Base-by-base conservation (phyloP, 805 yeast species). In the Candida anglica region DNA sequence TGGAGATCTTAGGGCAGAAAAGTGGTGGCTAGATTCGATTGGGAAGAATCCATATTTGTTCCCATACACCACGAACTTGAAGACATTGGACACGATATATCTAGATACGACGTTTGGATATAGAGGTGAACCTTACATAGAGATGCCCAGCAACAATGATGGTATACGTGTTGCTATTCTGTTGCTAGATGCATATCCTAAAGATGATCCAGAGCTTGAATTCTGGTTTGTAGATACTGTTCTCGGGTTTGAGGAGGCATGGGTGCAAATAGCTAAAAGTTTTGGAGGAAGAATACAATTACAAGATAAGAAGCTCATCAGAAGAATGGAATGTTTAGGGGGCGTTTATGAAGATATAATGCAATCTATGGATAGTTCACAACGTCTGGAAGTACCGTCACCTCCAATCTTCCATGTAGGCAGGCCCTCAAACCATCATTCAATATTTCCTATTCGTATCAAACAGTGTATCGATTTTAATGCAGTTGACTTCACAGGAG, bases 1-100 rank as follows among this genome's bases (percentile, higher is more conserved):
- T 0, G 84, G 83, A 2, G 84, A 78, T 44, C 36, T 75, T 3
- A 54, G 81, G 18, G 79, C 79, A 5, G 83, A 78, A 46, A 29
- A 40, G 1, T 72, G 77, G 75, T 75, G 77, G 70, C 49, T 66
- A 1, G 56, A 65, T 13, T 36, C 56, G 9, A 44, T 50, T 3
- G 26, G 70, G n/a, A 39, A 41, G 1, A 65, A 68, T 32, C 70
- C 72, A 1, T 40, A 45, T 3, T 42, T 78, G 9, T 43, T 61
- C 13, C 77, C 79, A 0, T 78, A 63, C 39, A 40, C 50, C 0
- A 28, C 40, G n/a, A 63, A 66, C 1, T 28, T 50, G 3, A 57
- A 51, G 32, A 35, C 38, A 1, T 47, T 74, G 8, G 71, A 72
- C 32, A 64, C 64, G 30, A 50, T 78, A 6, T 78, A 78, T 41